Percentiles rank a stretch among this genome's conserved stretches.
Evolutionary conservation across 176 grass and related monocot genomes (phyloP).

Genomic region (Sorghum bicolor): Sorghum_bicolor_NCBIv3 NC_012872.2:13132001-13132500

Average conservation of each 20-base stretch:
- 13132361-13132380: background rate
- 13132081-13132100: background rate
- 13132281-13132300: background rate
- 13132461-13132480: background rate
- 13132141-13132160: no score
- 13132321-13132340: background rate
- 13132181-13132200: background rate
- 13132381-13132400: background rate
- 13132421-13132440: background rate
- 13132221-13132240: background rate
- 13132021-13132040: background rate
- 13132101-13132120: background rate
- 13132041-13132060: background rate
- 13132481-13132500: slow-evolving; percentile 17
- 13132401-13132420: background rate
- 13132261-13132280: background rate
- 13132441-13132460: background rate
- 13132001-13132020: background rate
- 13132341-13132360: no score
- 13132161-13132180: no score
- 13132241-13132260: background rate
- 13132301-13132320: background rate
- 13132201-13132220: background rate
- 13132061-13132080: background rate
- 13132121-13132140: no score